Conservation (phyloP, 1,284 basidiomycete genomes). For the Phylloboletellus chloephorus region DNA sequence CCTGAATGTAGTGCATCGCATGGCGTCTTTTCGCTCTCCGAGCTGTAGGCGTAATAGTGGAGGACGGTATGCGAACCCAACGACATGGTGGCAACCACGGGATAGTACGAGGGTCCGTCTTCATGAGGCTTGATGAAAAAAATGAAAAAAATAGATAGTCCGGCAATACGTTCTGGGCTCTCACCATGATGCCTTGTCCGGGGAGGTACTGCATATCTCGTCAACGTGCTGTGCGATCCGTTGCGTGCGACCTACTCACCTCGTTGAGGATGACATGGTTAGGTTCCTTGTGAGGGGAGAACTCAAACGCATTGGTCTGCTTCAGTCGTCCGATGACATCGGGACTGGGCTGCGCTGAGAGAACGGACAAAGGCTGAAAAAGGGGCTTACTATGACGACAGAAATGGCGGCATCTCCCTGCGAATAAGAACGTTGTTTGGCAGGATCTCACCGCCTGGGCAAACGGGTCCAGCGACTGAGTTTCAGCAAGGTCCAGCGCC, state of each 20-base stretch:
- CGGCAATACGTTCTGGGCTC: constrained; percentile 18
- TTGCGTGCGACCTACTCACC: constrained; percentile 34
- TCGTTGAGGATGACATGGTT: constrained; percentile 90
- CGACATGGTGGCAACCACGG: constrained; percentile 86
- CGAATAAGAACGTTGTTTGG: constrained; percentile 56
- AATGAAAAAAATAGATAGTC: constrained; percentile 1
- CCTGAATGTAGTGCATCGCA: constrained; percentile 32
- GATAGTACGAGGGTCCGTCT: constrained; percentile 85
- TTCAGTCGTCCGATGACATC: constrained; percentile 68
- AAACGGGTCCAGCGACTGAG: constrained; percentile 9
- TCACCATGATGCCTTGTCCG: constrained; percentile 89
- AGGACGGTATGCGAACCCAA: constrained; percentile 81
- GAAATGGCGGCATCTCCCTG: constrained; percentile 60
- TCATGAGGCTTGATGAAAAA: constrained; percentile 70
- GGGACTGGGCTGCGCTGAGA: constrained; percentile 47
- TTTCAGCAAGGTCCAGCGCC: constrained; percentile 4
- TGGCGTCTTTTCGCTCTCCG: constrained; percentile 1
- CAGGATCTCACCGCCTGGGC: constrained; percentile 64
- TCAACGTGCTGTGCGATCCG: constrained; percentile 13
- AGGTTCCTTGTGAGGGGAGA: constrained; percentile 59
- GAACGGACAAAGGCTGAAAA: constrained; percentile 4
- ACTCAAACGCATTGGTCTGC: constrained; percentile 53
- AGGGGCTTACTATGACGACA: constrained; percentile 49
- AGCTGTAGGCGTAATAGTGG: constrained; percentile 72
- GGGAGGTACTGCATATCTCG: constrained; percentile 59